phyloP scores from a whole-genome alignment of 176 grass and related monocot genomes.

The Poa pratensis region DNA sequence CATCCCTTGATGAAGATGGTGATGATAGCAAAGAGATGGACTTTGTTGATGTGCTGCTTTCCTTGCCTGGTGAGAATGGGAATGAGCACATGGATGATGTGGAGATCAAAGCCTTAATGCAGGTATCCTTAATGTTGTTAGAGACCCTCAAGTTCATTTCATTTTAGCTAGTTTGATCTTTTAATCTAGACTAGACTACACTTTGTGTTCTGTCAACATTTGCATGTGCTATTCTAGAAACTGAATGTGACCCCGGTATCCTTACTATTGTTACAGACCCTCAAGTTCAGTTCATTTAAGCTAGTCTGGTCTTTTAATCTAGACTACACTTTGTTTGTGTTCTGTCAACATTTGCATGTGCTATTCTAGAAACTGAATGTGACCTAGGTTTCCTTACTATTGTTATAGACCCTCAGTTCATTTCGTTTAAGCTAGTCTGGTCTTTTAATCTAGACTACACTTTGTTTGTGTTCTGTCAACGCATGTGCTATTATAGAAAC shows the following conservation, averaged over 20 bases:
- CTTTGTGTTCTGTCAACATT: slow-evolving; percentile 1
- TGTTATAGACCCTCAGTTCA: slow-evolving; percentile 15
- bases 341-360: slow-evolving; percentile 13
- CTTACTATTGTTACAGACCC: too few species aligned
- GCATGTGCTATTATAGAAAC: neutral
- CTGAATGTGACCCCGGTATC: neutral
- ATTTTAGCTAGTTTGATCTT: slow-evolving; percentile 24
- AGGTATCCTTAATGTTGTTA: slow-evolving; percentile 51
- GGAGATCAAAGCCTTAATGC: slow-evolving; percentile 95
- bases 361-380: neutral
- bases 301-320: slow-evolving; percentile 9
- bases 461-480: slow-evolving; percentile 3
- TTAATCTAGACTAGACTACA: neutral
- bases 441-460: neutral
- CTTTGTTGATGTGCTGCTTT: slow-evolving; percentile 87
- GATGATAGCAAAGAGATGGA: slow-evolving; percentile 62
- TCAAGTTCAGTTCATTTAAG: slow-evolving; percentile 42
- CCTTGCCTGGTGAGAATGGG: slow-evolving; percentile 74
- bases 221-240: slow-evolving; percentile 11
- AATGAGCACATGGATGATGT: slow-evolving; percentile 79
- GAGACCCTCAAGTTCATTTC: slow-evolving; percentile 39
- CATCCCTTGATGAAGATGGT: slow-evolving; percentile 23
- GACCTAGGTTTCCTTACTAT: too few species aligned
- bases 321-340: neutral
- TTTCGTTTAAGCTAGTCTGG: slow-evolving; percentile 31